phyloP scores from a whole-genome alignment of 75 land plant genomes.

The Selaginella tamariscina region DNA sequence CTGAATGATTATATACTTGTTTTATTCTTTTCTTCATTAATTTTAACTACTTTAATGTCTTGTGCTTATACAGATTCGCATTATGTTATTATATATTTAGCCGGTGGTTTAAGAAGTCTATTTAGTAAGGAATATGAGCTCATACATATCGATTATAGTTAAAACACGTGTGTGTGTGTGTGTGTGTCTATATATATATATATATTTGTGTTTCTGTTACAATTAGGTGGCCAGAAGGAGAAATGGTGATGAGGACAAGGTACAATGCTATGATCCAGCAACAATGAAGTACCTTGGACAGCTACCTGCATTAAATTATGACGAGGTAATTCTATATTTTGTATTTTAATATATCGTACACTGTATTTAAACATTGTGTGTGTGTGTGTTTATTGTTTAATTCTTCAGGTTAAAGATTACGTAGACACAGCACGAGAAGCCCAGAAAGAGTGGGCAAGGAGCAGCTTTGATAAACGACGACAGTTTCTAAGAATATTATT shows the following conservation, averaged over 20 bases:
- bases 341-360: background rate
- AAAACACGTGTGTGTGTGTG: background rate
- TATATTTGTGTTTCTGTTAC: no score
- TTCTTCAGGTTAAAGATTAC: constrained; percentile 49
- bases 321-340: constrained; percentile 39
- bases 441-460: constrained; percentile 66
- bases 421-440: constrained; percentile 73
- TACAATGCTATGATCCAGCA: constrained; percentile 86
- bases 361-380: constrained; percentile 1
- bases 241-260: constrained; percentile 43
- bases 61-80: background rate
- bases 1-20: no score
- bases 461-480: constrained; percentile 73
- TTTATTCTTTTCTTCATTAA: no score
- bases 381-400: constrained; percentile 5
- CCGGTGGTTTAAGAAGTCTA: background rate
- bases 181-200: no score
- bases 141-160: background rate
- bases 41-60: no score
- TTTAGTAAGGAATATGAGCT: background rate
- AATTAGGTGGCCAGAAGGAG: constrained; percentile 65
- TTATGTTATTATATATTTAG: constrained; percentile 3
- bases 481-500: constrained; percentile 58
- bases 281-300: constrained; percentile 89
- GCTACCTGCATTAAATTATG: constrained; percentile 43